Conservation (phyloP, 1,139 yeast species). For the Yamadazyma sp. region DNA sequence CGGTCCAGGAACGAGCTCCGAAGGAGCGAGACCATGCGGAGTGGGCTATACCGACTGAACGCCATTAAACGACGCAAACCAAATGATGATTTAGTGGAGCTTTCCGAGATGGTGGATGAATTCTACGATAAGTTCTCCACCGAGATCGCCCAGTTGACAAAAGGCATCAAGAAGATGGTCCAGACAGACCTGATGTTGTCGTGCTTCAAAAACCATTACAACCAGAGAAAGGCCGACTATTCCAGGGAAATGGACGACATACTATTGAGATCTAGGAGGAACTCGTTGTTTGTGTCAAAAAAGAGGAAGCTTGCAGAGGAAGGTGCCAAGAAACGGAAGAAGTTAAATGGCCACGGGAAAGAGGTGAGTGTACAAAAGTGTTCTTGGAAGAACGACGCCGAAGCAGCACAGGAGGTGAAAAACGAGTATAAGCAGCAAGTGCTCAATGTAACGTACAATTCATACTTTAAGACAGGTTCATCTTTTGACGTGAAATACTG, state of each 20-base stretch:
- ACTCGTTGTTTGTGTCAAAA: constrained; percentile 4
- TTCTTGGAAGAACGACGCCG: neutral
- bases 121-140: constrained; percentile 3
- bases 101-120: constrained; percentile 1
- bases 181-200: constrained; percentile 3
- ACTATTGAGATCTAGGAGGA: constrained; percentile 4
- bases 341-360: neutral
- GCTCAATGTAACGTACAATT: constrained; percentile 6
- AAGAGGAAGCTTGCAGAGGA: constrained; percentile 5
- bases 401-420: neutral
- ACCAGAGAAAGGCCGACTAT: neutral
- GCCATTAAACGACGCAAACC: constrained; percentile 7
- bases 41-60: constrained; percentile 9
- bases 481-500: constrained; percentile 6
- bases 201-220: constrained; percentile 6
- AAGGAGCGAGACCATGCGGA: constrained; percentile 10
- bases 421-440: constrained; percentile 6
- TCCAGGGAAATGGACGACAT: constrained; percentile 6
- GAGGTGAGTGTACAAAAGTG: neutral
- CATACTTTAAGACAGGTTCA: constrained; percentile 7
- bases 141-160: neutral
- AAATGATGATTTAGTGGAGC: neutral
- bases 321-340: neutral
- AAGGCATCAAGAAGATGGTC: neutral
- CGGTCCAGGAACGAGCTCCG: constrained; percentile 6